Conservation (phyloP, 2,329 filamentous ascomycete species). For the Purpureocillium takamizusanense region DNA sequence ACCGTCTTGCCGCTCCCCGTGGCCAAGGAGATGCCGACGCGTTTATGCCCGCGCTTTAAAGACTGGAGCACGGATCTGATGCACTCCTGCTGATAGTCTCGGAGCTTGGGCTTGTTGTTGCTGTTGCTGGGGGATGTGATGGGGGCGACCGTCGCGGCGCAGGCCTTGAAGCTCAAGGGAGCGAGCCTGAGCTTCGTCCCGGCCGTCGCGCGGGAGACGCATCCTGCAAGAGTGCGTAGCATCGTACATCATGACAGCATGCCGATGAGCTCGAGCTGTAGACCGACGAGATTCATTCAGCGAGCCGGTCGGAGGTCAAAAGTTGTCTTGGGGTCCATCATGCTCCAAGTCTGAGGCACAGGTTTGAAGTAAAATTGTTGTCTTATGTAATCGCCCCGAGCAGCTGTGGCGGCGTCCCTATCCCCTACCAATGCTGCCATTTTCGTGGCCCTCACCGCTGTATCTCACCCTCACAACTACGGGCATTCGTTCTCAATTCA, state of each 20-base stretch:
- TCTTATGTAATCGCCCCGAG: no score
- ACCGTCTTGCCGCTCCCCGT: constrained; percentile 88
- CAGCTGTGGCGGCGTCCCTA: no score
- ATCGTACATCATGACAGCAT: constrained; percentile 24
- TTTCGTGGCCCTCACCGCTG: no score
- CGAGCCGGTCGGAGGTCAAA: no score
- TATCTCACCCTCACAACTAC: no score
- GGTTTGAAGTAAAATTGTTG: no score
- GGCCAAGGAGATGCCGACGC: constrained; percentile 75
- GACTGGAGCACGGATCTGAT: constrained; percentile 71
- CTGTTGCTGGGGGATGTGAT: constrained; percentile 10
- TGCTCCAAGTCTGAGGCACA: no score
- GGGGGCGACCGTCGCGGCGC: constrained; percentile 11
- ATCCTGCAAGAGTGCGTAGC: constrained; percentile 20
- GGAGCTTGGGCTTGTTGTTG: constrained; percentile 45
- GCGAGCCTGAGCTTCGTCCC: constrained; percentile 5
- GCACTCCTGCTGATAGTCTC: constrained; percentile 85
- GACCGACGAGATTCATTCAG: constrained; percentile 18
- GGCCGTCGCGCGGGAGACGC: constrained; percentile 12
- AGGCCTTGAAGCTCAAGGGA: constrained; percentile 13
- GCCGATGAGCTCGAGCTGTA: not conserved
- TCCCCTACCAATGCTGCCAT: no score
- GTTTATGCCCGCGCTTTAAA: constrained; percentile 61
- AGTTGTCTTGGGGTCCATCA: no score
- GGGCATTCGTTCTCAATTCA: no score